Evolutionary conservation across 2,329 filamentous ascomycete genomes (phyloP), one percentile per base, ranked within the genome.

Genomic region (Talaromyces sp.): DNA sequence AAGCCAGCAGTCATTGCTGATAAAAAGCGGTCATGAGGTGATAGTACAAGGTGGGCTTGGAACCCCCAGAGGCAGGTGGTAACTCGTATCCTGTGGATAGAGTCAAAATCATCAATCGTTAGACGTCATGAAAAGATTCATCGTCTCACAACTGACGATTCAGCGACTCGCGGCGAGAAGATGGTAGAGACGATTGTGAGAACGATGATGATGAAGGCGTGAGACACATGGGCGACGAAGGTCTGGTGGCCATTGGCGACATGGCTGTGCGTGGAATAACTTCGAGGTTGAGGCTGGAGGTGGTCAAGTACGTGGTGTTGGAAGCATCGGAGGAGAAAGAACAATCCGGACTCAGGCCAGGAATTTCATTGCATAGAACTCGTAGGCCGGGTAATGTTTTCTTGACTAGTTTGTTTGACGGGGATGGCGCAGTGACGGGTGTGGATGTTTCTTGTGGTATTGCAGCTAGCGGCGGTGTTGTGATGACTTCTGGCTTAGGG

Each of bases 311-410:
- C 65, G 49, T 24, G 74, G 73, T 27, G 70, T 45, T 61, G 9
- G 49, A 63, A 19, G 70, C 69, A 16, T 68, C 31, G 11, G 52
- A 60, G 7, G 69, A 68, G n/a, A 43, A 37, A 22, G 69, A 68
- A 10, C 33, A 37, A 19, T 76, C 73, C 6, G 72, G 70, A 47
- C 67, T 58, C 43, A 62, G 65, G 27, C 72, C 69, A 9, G 67
- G 71, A 59, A 77, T 73, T 63, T 74, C 74, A 60, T 77, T 73
- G 49, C 75, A 78, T 62, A 78, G 70, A 2, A 74, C 76, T 6
- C 74, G 73, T 35, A 78, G 63, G 2, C 76, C 76, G 3, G 76
- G 76, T 2, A 78, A 69, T 63, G 73, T 72, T 65, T 73, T 75
- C 57, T 76, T 73, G 52, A 73, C 71, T 63, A 52, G 43, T 43